Evolutionary conservation across 306 rosid genomes (phyloP), one percentile per base, ranked within the genome.

Genomic region (Dryas alaskensis): DNA sequence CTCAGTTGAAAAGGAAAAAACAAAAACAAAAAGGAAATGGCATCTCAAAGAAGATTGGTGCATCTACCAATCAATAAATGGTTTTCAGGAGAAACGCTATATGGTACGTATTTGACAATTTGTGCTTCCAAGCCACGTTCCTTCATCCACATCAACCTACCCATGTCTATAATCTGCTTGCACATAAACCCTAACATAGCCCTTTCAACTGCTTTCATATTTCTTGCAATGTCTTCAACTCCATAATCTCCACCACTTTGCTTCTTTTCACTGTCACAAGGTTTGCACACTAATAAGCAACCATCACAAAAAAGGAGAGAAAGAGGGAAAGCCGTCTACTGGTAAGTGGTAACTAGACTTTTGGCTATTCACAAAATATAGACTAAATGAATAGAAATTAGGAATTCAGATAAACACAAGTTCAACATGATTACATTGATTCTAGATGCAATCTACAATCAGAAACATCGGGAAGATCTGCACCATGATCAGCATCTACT

Each of bases 91-190:
- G 98, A 94, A 71, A 94, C 84, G 72, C 66, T 79, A 3, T 92
- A 52, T 7, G 91, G 92, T 63, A 94, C 98, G 74, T 88, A 91
- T 81, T 84, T 89, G 68, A 91, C 90, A 75, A 91, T 84, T 82
- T 77, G 78, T n/a, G 96, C 72, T 57, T 85, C 85, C 54, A 91
- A 82, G 25, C 96, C 96, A 44, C 65, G 77, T 31, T 89, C 86
- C 85, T 83, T 94, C 70, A 88, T 43, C 97, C 98, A 91, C 89
- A 83, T 80, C 77, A 86, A 69, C 84, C 98, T 87, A 25, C 98
- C 99, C 83, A 83, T 83, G 75, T 94, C 97, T 70, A 94, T 88
- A 37, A 94, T 92, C 83, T 89, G 89, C 89, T 94, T 91, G 95
- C 99, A 94, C 89, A 81, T 89, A 61, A 94, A 92, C 60, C 99